These are phyloP conservation scores for Boletus rubescentipes DNA, from an alignment of 768 basidiomycete genomes.

Conservation along the genomic window DNA sequence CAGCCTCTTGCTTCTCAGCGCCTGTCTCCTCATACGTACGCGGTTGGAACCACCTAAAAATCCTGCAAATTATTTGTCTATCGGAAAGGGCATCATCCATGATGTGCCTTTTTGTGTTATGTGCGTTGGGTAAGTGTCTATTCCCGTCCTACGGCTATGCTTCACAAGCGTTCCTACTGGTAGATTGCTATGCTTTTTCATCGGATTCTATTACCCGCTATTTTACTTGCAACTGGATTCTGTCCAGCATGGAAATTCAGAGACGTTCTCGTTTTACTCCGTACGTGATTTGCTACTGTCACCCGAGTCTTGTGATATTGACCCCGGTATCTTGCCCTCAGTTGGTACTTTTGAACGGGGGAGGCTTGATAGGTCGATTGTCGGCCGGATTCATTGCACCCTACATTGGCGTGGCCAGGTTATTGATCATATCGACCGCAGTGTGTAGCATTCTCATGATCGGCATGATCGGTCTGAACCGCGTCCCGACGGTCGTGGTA, in stretches of 20 bases:
- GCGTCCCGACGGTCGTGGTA: slow-evolving; percentile 35
- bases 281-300: slow-evolving; percentile 29
- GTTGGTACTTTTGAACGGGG: slow-evolving; percentile 54
- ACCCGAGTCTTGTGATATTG: background rate
- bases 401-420: slow-evolving; percentile 43
- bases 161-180: background rate
- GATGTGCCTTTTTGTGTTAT: slow-evolving; percentile 22
- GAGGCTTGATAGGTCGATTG: slow-evolving; percentile 50
- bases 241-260: slow-evolving; percentile 43
- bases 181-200: slow-evolving; percentile 29
- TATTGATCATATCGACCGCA: slow-evolving; percentile 37
- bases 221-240: slow-evolving; percentile 60
- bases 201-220: slow-evolving; percentile 48
- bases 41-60: slow-evolving; percentile 36
- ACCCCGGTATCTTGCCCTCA: slow-evolving; percentile 15
- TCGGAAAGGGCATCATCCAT: slow-evolving; percentile 11
- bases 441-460: slow-evolving; percentile 39
- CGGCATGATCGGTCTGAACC: slow-evolving; percentile 41
- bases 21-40: slow-evolving; percentile 36
- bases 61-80: slow-evolving; percentile 13
- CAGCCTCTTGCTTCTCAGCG: slow-evolving; percentile 35
- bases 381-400: slow-evolving; percentile 45
- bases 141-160: background rate
- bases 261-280: slow-evolving; percentile 55
- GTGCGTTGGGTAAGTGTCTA: slow-evolving; percentile 20